Conservation (phyloP, 345 rosid species). For the Eutrema yunnanense region DNA sequence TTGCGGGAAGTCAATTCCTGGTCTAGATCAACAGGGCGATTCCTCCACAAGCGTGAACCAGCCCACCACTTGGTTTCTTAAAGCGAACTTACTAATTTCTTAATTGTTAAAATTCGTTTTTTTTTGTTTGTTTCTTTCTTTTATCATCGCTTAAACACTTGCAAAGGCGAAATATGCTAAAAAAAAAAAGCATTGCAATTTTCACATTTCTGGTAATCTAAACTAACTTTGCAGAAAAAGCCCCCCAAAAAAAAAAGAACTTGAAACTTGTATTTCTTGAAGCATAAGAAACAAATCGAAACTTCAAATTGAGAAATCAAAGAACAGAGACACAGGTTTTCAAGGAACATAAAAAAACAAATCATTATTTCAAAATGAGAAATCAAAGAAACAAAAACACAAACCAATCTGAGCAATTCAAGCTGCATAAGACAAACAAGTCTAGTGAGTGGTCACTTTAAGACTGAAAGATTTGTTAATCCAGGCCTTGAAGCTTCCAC, state of each 20-base stretch:
- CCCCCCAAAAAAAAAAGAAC: neutral
- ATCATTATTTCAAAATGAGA: constrained; percentile 3
- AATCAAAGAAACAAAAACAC: neutral
- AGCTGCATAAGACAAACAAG: neutral
- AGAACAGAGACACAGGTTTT: neutral
- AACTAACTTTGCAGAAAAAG: neutral
- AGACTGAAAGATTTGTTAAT: constrained; percentile 54
- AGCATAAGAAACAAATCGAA: neutral
- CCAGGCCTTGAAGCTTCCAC: constrained; percentile 69
- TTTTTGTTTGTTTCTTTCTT: neutral
- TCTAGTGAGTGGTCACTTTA: constrained; percentile 41
- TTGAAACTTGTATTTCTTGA: neutral
- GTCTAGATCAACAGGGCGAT: no score
- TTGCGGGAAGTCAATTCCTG: no score
- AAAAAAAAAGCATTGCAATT: constrained; percentile 22
- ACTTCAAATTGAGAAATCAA: neutral
- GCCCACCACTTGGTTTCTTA: no score
- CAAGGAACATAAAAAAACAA: neutral
- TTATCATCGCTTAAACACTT: neutral
- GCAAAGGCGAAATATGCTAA: neutral
- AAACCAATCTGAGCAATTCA: neutral
- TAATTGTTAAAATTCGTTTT: neutral
- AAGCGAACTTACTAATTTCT: neutral
- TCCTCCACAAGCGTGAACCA: no score
- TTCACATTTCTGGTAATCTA: constrained; percentile 11